Base-by-base conservation (phyloP, 352 stramenopile genomes). In the Phytopythium kandeliae region DNA sequence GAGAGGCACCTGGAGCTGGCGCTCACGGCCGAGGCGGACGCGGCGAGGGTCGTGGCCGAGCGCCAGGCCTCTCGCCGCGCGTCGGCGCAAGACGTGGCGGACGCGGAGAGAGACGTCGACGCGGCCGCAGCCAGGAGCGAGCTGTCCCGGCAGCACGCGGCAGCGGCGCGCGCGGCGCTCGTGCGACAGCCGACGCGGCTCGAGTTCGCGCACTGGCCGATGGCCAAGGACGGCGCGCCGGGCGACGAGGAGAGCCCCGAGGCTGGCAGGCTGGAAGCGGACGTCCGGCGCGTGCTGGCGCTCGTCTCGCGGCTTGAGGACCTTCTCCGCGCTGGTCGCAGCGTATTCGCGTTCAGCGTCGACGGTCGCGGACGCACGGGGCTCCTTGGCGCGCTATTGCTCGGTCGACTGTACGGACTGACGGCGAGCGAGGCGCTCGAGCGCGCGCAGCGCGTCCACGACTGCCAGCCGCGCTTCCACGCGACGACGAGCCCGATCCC, bases 311-410 rank as follows among this genome's bases (percentile, higher is more conserved):
- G 13, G 22, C 15, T 91, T 11, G 83, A 94, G 51, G 51, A 63
- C 8, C 60, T 64, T 4, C 54, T 94, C 21, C 78, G 80, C 26
- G 52, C 38, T 0, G 60, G 67, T 8, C 66, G 84, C 43, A 83
- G 72, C 44, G n/a, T 94, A 13, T 92, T 86, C 51, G 49, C 89
- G 2, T 94, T 94, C 58, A 91, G 79, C 57, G 64, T 62, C 36
- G 58, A 79, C 9, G 80, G 80, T n/a, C 78, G 81, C 24, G 80
- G 78, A 6, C 78, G 80, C 17, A 89, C 83, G 16, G 80, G 78
- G 6, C 56, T 92, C n/a, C 26, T 92, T 19, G 60, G 71, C 9
- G 76, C 80, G 4, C 49, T 92, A 16, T 43, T 94, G 12, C 74
- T 94, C 28, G 83, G 76, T 2, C 71, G 83, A 5, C 47, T 94